Evolutionary conservation across 2,329 filamentous ascomycete genomes (phyloP), one percentile per base, ranked within the genome.

Genomic region (Aspergillus fumigatiaffinis): DNA sequence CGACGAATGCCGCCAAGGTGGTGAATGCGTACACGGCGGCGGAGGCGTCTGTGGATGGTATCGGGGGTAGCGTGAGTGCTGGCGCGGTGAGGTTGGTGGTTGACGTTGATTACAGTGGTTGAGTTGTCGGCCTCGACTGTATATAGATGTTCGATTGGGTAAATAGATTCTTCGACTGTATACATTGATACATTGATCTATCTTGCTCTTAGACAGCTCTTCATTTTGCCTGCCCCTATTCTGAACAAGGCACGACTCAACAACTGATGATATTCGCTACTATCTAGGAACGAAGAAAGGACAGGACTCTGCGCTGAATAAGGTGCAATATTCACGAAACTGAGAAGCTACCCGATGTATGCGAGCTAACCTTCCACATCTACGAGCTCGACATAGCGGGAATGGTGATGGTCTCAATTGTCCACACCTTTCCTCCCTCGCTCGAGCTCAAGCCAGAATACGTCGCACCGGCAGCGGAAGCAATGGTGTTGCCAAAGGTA

Each of bases 381-480:
- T 54, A 61, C 10, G 51, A 50, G 4, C 32, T 35, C 12, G 12
- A 38, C 71, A 76, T 75, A 4, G 67, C 65, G 28, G 73, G 73
- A 50, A 76, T 61, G 38, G 66, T 67, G 41, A 78, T 76, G 3
- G 57, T 64, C 4, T 63, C 63, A 56, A 77, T 75, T 0, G 65
- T 71, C 73, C 73, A 76, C 23, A 75, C 66, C 54, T 70, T 74
- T 7, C 73, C 73, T 26, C 68, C 70, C 14, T 71, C 53, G 32
- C 68, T 72, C 28, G 69, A 73, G 12, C 56, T 67, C 12, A 76
- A 55, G 1, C 71, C 69, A 4, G 63, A 67, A 53, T 76, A 76
- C 0, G 66, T 74, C 2, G 72, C 71, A 28, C 74, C 73, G 4
- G 56, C 73, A 2, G 59, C 62, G 1, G 57, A 55, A 14, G 62